Percentiles rank a stretch among this genome's conserved stretches.
Evolutionary conservation across 306 rosid species (phyloP).

Genomic region (Pterocarpus macrocarpus): DNA sequence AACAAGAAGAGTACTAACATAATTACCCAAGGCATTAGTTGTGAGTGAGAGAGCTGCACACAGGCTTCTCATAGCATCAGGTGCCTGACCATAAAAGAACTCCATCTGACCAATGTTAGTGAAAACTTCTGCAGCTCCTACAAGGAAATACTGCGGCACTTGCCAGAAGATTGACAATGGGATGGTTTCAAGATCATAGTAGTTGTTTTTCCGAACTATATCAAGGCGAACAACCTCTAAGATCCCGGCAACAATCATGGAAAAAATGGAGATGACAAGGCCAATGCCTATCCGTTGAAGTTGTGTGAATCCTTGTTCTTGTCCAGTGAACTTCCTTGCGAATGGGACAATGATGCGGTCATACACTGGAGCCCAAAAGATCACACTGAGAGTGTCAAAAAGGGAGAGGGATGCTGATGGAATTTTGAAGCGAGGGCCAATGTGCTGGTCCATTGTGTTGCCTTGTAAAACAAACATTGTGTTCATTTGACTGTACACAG

Average conservation of each 20-base stretch:
- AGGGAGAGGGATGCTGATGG: constrained; percentile 86
- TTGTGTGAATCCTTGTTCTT: constrained; percentile 68
- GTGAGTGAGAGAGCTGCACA: constrained; percentile 73
- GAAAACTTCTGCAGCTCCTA: constrained; percentile 78
- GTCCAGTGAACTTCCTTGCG: constrained; percentile 68
- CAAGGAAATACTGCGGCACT: constrained; percentile 72
- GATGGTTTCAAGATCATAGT: constrained; percentile 22
- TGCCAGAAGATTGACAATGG: constrained; percentile 85
- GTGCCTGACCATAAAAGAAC: constrained; percentile 76
- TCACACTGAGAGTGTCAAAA: constrained; percentile 73
- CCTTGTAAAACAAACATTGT: constrained; percentile 91
- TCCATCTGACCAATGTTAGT: constrained; percentile 75
- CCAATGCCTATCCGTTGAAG: constrained; percentile 9
- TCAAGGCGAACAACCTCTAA: constrained; percentile 69
- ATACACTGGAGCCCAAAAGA: constrained; percentile 75
- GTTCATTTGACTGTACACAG: constrained; percentile 81
- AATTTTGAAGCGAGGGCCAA: constrained; percentile 69
- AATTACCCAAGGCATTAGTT: constrained; percentile 70
- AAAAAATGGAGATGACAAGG: constrained; percentile 38
- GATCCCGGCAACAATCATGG: constrained; percentile 72
- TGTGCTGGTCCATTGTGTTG: constrained; percentile 72
- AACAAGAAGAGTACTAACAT: constrained; percentile 56
- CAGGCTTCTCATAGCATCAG: constrained; percentile 41
- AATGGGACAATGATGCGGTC: constrained; percentile 64
- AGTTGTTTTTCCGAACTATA: constrained; percentile 52